Base-by-base conservation (phyloP, 2,329 filamentous ascomycete species). In the Trichoderma gracile region DNA sequence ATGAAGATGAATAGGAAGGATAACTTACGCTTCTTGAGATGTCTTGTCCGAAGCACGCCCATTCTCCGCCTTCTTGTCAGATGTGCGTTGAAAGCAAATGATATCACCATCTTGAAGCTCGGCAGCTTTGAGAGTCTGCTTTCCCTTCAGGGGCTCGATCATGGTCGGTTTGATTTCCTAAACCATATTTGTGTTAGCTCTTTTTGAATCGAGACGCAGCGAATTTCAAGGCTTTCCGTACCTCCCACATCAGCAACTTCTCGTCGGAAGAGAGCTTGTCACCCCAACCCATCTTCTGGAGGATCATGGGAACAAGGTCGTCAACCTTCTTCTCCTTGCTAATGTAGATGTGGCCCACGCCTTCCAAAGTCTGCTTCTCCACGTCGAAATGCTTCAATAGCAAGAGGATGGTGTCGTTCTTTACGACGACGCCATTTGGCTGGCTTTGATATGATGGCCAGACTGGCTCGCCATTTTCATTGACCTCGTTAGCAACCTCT, bases 91-190 rank as follows among this genome's bases (percentile, higher is more conserved):
- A 78, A 98, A 97, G 73, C 93, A 97, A 64, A 99, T 87, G 69
- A 99, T 96, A 73, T 99, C 95, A 55, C 95, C 95, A 71, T 99
- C 94, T 74, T 98, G 94, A 25, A 99, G 90, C 75, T 99, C 96
- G 1, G 95, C 95, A 66, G 91, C 88, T 69, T 93, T 91, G 66
- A 99, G 83, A 0, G 93, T 92, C 73, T 92, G 88, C 79, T 97
- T 98, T 0, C 89, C 85, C 78, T 97, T 98, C 81, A 99, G 89
- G 7, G 86, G 84, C 74, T 99, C 96, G 69, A 99, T 97, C 93
- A 98, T 98, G 66, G 88, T 91, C 58, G 93, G 93, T 78, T 98
- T 99, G 78, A 99, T 98, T 80, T 99, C 95, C 83, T 86, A 70
- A 66, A 53, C 52, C 38, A 58, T 50, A 15, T 14, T 38, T 14